These are phyloP conservation scores for Ceratocystis papillata DNA, from an alignment of 2,329 filamentous ascomycete genomes.

Conservation along the genomic window DNA sequence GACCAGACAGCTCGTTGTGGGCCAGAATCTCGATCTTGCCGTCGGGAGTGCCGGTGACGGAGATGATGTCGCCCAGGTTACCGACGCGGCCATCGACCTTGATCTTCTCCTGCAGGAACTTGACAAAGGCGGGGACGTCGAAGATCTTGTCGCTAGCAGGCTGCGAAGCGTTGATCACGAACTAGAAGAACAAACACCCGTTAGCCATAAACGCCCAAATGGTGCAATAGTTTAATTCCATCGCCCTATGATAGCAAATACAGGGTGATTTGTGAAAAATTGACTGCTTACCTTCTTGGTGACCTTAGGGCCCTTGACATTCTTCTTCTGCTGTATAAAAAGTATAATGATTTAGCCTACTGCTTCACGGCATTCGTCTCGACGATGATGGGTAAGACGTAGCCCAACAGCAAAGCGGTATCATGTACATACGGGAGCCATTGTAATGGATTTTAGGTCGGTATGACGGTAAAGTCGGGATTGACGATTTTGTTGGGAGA, in stretches of 20 bases:
- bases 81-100: slow-evolving; percentile 98
- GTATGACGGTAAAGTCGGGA: slow-evolving; percentile 24
- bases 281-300: slow-evolving; percentile 63
- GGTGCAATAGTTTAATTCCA: slow-evolving; percentile 18
- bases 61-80: slow-evolving; percentile 89
- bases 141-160: slow-evolving; percentile 99
- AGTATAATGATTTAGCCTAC: slow-evolving; percentile 74
- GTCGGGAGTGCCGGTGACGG: slow-evolving; percentile 82
- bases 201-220: slow-evolving; percentile 3
- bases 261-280: slow-evolving; percentile 14
- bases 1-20: slow-evolving; percentile 95
- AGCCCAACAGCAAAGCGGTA: slow-evolving; percentile 91
- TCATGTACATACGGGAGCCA: slow-evolving; percentile 78
- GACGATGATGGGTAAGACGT: slow-evolving; percentile 32
- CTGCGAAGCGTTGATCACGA: slow-evolving; percentile 98
- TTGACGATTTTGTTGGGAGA: slow-evolving; percentile 22
- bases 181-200: slow-evolving; percentile 44
- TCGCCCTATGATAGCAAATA: not conserved
- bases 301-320: slow-evolving; percentile 58
- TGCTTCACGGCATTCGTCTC: slow-evolving; percentile 53
- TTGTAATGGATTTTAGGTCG: slow-evolving; percentile 41
- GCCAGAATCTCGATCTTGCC: slow-evolving; percentile 97
- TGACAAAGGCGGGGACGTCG: slow-evolving; percentile 96
- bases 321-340: slow-evolving; percentile 51
- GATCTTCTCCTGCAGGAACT: slow-evolving; percentile 99